Evolutionary conservation across 768 basidiomycete genomes (phyloP), one percentile per base, ranked within the genome.

Genomic region (Ramaria sp.): DNA sequence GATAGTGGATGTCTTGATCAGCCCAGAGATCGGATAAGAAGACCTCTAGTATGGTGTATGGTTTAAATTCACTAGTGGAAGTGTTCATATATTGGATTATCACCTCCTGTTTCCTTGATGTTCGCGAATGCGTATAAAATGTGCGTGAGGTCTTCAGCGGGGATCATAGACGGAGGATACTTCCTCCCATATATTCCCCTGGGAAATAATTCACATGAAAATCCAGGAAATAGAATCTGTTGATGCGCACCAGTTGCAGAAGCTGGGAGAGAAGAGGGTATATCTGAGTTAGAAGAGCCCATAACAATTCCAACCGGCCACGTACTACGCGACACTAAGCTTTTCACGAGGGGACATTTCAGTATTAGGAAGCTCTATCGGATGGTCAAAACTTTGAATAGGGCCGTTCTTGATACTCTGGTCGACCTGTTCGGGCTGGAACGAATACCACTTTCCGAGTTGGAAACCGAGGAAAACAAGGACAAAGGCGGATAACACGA

Each of bases 161-260:
- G 96, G 59, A 97, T 91, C 50, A 80, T 67, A 3, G 85, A 84
- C 1, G 95, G 95, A 37, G 86, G 88, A 68, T 80, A 99, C 70
- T 92, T 94, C 59, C 94, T 79, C 27, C 83, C 96, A 66, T 98
- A 98, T 37, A 98, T 97, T 5, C 91, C 94, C 93, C 92, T 87
- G 31, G 15, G 3, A 11, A 61, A 46, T 57, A 49, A 30, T 33
- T 30, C 24, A 9, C 6, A 7, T 30, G 19, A 12, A 33, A 30
- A 9, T 11, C 48, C 11, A 30, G 31, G 17, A 49, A 49, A 19
- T 2, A 22, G 46, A 13, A 49, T 2, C 27, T 17, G 4, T n/a
- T 2, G 15, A 13, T 13, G n/a, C 22, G 24, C n/a, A 49, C 48
- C 48, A 49, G 27, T 49, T 49, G 27, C 17, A 17, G n/a, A 49